A percentile compares a stretch with the other conserved stretches of the same genome.
Evolutionary conservation across 345 rosid species (phyloP).

Genomic region (Populus pruinosa): DNA sequence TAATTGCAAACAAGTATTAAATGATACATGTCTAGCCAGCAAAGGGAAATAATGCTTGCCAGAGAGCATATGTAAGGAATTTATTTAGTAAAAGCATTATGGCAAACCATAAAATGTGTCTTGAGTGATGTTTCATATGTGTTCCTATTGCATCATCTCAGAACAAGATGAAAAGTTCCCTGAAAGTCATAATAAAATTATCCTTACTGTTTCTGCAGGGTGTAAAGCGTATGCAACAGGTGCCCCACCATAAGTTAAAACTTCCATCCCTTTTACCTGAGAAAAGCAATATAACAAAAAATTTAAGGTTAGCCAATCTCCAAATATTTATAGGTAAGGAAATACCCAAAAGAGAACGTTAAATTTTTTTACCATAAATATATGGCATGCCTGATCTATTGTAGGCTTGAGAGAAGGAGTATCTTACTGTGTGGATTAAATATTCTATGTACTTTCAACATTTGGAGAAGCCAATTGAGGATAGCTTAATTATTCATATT

Average conservation of each 20-base stretch:
- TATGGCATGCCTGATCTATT: neutral
- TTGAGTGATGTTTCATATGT: neutral
- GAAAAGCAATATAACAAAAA: constrained; percentile 12
- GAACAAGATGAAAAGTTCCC: neutral
- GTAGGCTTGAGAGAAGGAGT: neutral
- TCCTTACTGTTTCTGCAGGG: constrained; percentile 73
- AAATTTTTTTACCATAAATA: neutral
- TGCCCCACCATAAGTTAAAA: constrained; percentile 59
- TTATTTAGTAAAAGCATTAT: neutral
- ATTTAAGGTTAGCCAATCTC: neutral
- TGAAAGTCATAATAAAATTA: neutral
- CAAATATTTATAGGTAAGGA: neutral
- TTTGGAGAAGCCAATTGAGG: neutral
- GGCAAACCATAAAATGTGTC: neutral
- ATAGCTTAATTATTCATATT: neutral
- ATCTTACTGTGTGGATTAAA: neutral
- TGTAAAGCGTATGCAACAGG: constrained; percentile 72
- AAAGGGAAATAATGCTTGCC: neutral
- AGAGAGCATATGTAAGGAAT: neutral
- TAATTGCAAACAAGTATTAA: neutral
- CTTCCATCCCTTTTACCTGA: constrained; percentile 78
- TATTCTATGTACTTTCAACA: neutral
- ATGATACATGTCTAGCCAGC: neutral
- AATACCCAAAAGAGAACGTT: neutral
- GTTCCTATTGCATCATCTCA: neutral